A percentile compares a stretch with the other conserved stretches of the same genome.
phyloP scores from a whole-genome alignment of 176 grass and related monocot species.

The Cenchrus fungigraminus region DNA sequence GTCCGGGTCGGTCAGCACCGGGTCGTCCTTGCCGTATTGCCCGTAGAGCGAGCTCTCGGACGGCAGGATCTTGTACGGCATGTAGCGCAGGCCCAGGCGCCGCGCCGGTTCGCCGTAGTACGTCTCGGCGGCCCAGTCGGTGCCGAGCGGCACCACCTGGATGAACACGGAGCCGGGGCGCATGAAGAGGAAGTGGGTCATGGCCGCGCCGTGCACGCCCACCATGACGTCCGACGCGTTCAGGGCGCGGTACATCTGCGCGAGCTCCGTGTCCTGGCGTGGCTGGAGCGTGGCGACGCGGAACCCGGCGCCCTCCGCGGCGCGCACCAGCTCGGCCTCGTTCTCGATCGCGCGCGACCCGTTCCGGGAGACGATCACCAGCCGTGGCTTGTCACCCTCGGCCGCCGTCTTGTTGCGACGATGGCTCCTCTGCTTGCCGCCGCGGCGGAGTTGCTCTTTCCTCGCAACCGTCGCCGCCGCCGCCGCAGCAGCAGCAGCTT shows the following conservation, averaged over 20 bases:
- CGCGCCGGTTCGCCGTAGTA: slow-evolving; percentile 71
- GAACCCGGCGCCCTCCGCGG: slow-evolving; percentile 50
- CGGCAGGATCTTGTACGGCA: slow-evolving; percentile 62
- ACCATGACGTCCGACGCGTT: slow-evolving; percentile 74
- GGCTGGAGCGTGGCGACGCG: slow-evolving; percentile 49
- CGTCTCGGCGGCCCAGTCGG: slow-evolving; percentile 77
- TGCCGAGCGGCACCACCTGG: slow-evolving; percentile 76
- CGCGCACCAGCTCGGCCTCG: slow-evolving; percentile 43
- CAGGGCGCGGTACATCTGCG: slow-evolving; percentile 59
- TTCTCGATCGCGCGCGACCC: slow-evolving; percentile 74
- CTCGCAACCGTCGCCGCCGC: not conserved
- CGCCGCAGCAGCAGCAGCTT: not conserved
- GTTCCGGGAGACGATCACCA: slow-evolving; percentile 70
- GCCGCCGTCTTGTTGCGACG: too few relatives aligned
- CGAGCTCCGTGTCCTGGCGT: slow-evolving; percentile 67
- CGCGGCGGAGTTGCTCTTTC: not conserved
- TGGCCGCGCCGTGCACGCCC: slow-evolving; percentile 76
- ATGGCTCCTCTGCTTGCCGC: not conserved
- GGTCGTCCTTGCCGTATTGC: slow-evolving; percentile 51
- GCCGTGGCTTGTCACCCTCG: slow-evolving; percentile 40
- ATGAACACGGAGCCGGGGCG: slow-evolving; percentile 64
- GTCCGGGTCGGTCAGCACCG: slow-evolving; percentile 60
- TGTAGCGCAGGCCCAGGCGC: slow-evolving; percentile 64
- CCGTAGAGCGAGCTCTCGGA: slow-evolving; percentile 62
- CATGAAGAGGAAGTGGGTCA: slow-evolving; percentile 94